Conservation (phyloP, 208 protist species). For the Sergeia podlipaevii region DNA sequence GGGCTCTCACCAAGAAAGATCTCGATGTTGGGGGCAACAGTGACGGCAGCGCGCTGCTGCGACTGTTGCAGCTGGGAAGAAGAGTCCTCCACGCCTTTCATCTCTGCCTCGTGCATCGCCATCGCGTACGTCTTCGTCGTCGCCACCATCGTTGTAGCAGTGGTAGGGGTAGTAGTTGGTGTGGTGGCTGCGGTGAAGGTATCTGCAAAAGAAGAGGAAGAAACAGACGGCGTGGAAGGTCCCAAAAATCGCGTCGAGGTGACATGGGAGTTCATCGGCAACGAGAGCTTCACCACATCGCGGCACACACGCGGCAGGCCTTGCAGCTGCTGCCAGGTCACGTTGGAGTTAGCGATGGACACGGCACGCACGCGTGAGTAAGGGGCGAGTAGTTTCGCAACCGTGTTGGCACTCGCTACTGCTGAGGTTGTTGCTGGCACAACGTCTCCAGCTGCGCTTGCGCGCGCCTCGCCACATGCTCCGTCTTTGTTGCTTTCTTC, state of each 20-base stretch:
- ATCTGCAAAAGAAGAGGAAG: too few relatives aligned
- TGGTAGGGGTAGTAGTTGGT: background rate
- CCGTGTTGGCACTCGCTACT: constrained; percentile 13
- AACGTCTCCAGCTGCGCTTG: background rate
- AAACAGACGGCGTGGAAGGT: constrained; percentile 13
- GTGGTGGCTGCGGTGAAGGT: constrained; percentile 8
- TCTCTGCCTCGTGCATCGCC: background rate
- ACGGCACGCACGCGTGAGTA: constrained; percentile 33
- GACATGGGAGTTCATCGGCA: constrained; percentile 43
- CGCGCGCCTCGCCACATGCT: background rate
- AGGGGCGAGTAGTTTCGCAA: constrained; percentile 19
- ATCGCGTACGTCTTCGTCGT: background rate
- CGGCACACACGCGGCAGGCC: constrained; percentile 30
- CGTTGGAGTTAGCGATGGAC: constrained; percentile 28
- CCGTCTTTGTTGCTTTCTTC: background rate
- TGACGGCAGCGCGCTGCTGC: too few relatives aligned
- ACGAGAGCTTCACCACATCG: constrained; percentile 41
- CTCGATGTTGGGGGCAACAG: too few relatives aligned
- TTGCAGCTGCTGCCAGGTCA: constrained; percentile 28
- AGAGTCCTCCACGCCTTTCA: background rate
- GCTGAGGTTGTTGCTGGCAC: constrained; percentile 11
- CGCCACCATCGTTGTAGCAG: background rate
- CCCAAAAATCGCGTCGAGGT: constrained; percentile 41
- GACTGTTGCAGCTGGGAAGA: background rate
- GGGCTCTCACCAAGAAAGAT: too few relatives aligned